Percentiles rank a stretch among this genome's conserved stretches.
These are phyloP conservation scores for Moniliophthora roreri DNA, from an alignment of 1,284 basidiomycete genomes.

Conservation along the genomic window DNA sequence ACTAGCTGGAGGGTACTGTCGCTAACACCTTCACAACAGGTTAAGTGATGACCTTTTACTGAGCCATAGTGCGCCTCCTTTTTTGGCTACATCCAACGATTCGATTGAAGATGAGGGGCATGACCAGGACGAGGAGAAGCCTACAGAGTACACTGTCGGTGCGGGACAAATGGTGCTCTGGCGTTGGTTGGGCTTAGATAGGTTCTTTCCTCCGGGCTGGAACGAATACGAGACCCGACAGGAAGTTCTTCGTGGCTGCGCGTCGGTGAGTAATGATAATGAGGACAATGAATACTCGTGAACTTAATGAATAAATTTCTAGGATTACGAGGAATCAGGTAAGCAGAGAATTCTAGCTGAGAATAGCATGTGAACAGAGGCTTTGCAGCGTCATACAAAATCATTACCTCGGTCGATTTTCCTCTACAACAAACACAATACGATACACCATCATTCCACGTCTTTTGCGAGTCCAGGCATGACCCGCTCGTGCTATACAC, in stretches of 20 bases:
- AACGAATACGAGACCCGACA: constrained; percentile 32
- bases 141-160: constrained; percentile 32
- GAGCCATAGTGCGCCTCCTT: constrained; percentile 58
- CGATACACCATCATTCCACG: constrained; percentile 32
- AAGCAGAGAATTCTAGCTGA: constrained; percentile 18
- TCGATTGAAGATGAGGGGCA: constrained; percentile 17
- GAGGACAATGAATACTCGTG: too few relatives aligned
- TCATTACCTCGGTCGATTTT: constrained; percentile 51
- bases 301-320: too few relatives aligned
- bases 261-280: constrained; percentile 55
- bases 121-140: constrained; percentile 26
- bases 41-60: constrained; percentile 56
- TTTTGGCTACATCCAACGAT: constrained; percentile 36
- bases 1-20: neutral
- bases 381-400: constrained; percentile 57
- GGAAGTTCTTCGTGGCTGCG: constrained; percentile 52
- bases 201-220: constrained; percentile 56
- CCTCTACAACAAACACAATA: constrained; percentile 36
- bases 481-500: constrained; percentile 52
- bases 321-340: constrained; percentile 79
- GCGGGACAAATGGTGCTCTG: constrained; percentile 60
- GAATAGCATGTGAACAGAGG: constrained; percentile 3
- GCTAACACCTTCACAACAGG: constrained; percentile 38
- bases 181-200: constrained; percentile 63
- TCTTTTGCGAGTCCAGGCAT: constrained; percentile 43